Conservation (phyloP, 257 asterid genomes). For the Anisodus tanguticus region DNA sequence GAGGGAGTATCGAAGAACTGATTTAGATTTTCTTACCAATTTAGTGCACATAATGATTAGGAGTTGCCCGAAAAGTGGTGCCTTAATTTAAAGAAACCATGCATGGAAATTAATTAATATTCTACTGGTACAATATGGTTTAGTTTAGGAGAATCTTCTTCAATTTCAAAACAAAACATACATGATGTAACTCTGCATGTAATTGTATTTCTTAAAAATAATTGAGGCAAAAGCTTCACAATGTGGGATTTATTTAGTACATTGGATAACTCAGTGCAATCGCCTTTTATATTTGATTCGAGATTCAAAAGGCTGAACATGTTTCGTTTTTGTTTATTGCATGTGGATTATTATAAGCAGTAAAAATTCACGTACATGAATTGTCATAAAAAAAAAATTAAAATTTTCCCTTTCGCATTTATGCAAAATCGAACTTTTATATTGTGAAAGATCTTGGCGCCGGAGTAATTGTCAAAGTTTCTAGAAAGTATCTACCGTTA, state of each 20-base stretch:
- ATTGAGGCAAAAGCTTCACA: no score
- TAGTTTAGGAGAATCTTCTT: constrained; percentile 4
- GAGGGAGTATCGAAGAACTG: background rate
- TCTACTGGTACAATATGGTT: background rate
- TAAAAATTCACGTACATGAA: background rate
- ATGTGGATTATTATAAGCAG: background rate
- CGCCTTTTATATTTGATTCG: no score
- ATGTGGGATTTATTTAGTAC: no score
- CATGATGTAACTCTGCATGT: background rate
- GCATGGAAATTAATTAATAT: background rate
- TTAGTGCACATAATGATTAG: constrained; percentile 31
- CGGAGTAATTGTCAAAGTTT: no score
- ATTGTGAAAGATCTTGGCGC: no score
- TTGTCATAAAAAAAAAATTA: background rate
- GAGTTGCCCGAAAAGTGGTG: background rate
- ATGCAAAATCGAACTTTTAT: background rate
- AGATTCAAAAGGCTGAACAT: no score
- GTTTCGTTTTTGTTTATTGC: background rate
- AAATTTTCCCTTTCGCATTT: background rate
- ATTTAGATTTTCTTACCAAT: background rate
- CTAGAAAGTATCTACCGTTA: background rate
- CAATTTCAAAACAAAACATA: background rate
- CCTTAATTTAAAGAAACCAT: constrained; percentile 20
- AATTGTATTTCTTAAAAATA: background rate
- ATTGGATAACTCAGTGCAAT: no score